Evolutionary conservation across 139 green algal species (phyloP), one percentile per base, ranked within the genome.

Genomic region (Chloropicon primus): DNA sequence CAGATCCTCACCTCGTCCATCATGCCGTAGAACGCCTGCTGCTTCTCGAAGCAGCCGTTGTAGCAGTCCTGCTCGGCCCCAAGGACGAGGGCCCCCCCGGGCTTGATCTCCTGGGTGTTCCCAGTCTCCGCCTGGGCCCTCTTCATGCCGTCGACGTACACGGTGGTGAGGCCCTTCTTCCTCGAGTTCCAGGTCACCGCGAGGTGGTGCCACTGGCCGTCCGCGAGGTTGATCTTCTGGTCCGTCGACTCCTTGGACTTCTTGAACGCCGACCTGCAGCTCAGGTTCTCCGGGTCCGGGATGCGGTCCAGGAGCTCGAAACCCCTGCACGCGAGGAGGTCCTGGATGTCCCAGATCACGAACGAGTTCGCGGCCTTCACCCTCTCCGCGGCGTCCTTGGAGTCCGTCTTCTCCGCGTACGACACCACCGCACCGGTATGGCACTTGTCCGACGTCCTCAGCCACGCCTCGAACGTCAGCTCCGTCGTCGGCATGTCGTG

Each of bases 61-160:
- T 91, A 96, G 87, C 91, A 96, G 80, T 96, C 91, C 85, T 94
- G 91, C 82, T 96, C 91, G 0, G 84, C 89, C 3, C 91, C 91
- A 28, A 96, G 82, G 86, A 96, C 92, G 24, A 96, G 84, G 0
- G 91, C 87, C 2, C 91, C 91, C 5, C 79, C 84, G 0, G 84
- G 79, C 25, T 86, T 77, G 74, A 96, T 78, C 1, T 87, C 87
- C 2, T 79, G 72, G 0, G 90, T 93, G 77, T 86, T 88, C 22
- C 80, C 76, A 3, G 82, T 91, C 17, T 76, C 28, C 21, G 53
- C 24, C n/a, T 79, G 21, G 25, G 76, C 78, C 28, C 84, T 88
- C 5, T 91, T 77, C 71, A 92, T 83, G 1, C 91, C 91, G 74
- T 96, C 89, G 75, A 89, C 77, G 84, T 95, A 96, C 26, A 96